These are phyloP conservation scores for Coemansia sp. DNA, from an alignment of 192 early-diverging fungal genomes.

Conservation along the genomic window DNA sequence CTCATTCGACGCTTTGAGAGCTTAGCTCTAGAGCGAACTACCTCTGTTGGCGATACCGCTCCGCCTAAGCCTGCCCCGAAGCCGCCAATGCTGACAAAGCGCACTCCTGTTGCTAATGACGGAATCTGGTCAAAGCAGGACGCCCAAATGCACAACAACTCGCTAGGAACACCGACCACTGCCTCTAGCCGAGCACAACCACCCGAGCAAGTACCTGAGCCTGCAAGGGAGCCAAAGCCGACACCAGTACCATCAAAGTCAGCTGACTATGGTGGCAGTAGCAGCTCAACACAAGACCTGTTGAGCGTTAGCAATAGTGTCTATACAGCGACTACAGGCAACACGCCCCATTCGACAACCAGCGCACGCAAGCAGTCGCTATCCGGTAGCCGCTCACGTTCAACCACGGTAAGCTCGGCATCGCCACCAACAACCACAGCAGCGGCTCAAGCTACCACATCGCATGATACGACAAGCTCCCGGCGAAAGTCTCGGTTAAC, in stretches of 20 bases:
- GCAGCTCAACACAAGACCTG: conserved; percentile 11
- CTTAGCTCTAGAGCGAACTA: conserved; percentile 28
- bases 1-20: conserved; percentile 48
- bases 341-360: not conserved
- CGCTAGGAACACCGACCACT: not conserved
- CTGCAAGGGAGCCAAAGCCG: not conserved
- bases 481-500: conserved; percentile 27
- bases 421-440: not conserved
- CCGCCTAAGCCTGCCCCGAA: conserved; percentile 2
- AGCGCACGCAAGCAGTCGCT: conserved; percentile 2
- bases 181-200: conserved; percentile 6
- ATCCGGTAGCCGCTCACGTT: not conserved
- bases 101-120: conserved; percentile 8
- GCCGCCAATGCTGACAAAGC: conserved; percentile 24
- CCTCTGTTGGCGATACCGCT: not conserved
- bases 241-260: not conserved
- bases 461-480: not conserved
- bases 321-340: not conserved
- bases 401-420: not conserved
- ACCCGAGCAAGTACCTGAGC: not conserved
- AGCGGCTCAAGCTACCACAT: not conserved
- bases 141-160: not conserved
- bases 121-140: conserved; percentile 9
- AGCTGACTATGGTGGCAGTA: conserved; percentile 7
- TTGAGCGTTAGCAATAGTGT: conserved; percentile 22